These are phyloP conservation scores for Epipyxis sp. DNA, from an alignment of 108 stramenopile species.

Conservation along the genomic window DNA sequence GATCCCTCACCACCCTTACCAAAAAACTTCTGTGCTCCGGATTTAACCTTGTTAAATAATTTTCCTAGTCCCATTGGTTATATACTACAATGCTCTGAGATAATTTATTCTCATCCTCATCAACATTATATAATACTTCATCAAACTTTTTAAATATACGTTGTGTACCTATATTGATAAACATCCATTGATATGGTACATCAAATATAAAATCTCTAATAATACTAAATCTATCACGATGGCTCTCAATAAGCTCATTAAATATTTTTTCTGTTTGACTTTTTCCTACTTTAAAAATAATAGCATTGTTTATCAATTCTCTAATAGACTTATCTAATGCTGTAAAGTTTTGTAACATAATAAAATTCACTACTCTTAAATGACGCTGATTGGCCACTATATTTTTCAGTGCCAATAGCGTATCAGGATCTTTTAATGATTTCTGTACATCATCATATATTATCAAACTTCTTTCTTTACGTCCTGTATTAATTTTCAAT, in stretches of 20 bases:
- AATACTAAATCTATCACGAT: too few species aligned
- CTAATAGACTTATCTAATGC: neutral
- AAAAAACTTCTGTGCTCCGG: neutral
- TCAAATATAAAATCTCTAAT: neutral
- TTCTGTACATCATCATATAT: neutral
- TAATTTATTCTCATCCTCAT: neutral
- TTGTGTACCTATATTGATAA: neutral
- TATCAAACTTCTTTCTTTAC: neutral
- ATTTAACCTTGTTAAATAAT: slow-evolving; percentile 1
- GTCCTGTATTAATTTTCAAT: neutral
- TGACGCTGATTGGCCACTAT: neutral
- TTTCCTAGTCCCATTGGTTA: neutral
- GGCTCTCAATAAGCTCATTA: too few species aligned
- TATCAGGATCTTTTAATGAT: neutral
- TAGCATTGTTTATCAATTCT: neutral
- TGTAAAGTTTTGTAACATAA: neutral
- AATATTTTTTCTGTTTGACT: neutral
- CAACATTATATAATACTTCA: neutral
- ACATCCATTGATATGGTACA: neutral
- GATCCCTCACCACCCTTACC: too few species aligned
- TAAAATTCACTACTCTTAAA: slow-evolving; percentile 2
- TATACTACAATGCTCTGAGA: neutral
- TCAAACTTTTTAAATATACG: neutral
- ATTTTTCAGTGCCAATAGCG: neutral
- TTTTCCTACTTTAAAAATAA: neutral